Conservation (phyloP, 768 basidiomycete species). For the Boletus coccyginus region DNA sequence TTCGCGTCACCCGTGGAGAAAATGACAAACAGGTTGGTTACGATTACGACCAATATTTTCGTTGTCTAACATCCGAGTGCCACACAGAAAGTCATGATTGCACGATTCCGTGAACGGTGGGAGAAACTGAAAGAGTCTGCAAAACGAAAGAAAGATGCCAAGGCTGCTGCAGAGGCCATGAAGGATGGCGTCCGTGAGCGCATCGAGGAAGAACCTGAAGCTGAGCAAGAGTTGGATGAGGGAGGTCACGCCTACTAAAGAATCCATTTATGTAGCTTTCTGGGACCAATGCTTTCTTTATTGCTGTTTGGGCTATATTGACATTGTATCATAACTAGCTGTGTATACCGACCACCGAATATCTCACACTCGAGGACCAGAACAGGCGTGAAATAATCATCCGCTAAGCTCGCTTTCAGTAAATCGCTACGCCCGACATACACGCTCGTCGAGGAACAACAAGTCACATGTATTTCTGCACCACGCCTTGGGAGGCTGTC, state of each 20-base stretch:
- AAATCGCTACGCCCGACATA: neutral
- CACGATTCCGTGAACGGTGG: slow-evolving; percentile 83
- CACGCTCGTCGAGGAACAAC: neutral
- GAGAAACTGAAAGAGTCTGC: slow-evolving; percentile 87
- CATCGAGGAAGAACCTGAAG: slow-evolving; percentile 66
- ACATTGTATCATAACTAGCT: slow-evolving; percentile 8
- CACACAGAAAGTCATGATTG: slow-evolving; percentile 75
- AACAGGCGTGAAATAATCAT: neutral
- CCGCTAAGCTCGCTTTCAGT: neutral
- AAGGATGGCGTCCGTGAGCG: slow-evolving; percentile 53
- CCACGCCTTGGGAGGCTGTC: neutral
- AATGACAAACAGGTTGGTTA: slow-evolving; percentile 78
- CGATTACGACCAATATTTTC: neutral
- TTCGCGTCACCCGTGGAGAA: slow-evolving; percentile 57
- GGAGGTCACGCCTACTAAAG: neutral
- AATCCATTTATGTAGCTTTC: neutral
- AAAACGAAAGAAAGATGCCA: slow-evolving; percentile 79
- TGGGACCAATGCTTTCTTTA: slow-evolving; percentile 1
- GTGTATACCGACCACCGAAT: slow-evolving; percentile 7
- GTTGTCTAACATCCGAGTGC: slow-evolving; percentile 14
- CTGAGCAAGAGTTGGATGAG: slow-evolving; percentile 57
- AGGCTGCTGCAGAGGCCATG: slow-evolving; percentile 47
- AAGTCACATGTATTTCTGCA: neutral
- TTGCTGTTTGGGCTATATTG: slow-evolving; percentile 3
- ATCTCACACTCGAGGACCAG: neutral